These are phyloP conservation scores for Geosiphon pyriformis DNA, from an alignment of 192 early-diverging fungal species.

Conservation along the genomic window DNA sequence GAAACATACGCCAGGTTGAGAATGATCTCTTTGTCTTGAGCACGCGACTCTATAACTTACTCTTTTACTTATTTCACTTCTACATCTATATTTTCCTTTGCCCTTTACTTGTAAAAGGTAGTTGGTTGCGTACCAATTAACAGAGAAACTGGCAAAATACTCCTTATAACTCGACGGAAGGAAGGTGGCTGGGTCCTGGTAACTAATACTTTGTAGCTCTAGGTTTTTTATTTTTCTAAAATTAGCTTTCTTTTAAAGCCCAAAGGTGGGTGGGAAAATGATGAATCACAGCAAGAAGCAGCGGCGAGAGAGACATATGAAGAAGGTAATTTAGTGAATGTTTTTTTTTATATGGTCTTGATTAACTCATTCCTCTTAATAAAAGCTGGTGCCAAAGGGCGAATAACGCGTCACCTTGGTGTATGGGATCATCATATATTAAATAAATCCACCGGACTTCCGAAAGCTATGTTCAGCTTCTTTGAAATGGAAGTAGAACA, in stretches of 20 bases:
- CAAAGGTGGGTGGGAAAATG: conserved; percentile 62
- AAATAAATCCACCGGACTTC: conserved; percentile 34
- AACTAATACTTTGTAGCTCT: conserved; percentile 17
- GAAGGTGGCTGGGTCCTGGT: conserved; percentile 47
- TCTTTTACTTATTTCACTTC: not conserved
- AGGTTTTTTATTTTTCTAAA: too few species aligned
- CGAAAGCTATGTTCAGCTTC: conserved; percentile 42
- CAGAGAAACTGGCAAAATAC: conserved; percentile 34
- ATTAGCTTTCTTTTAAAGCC: conserved; percentile 29
- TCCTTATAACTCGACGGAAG: conserved; percentile 47
- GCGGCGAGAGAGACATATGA: conserved; percentile 60
- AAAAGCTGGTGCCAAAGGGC: conserved; percentile 48
- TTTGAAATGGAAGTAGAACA: conserved; percentile 53
- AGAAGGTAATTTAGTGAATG: conserved; percentile 36
- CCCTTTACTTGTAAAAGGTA: conserved; percentile 27
- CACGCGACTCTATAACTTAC: not conserved
- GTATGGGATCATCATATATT: conserved; percentile 40
- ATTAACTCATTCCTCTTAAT: not conserved
- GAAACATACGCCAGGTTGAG: conserved; percentile 13
- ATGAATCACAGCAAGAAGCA: conserved; percentile 51
- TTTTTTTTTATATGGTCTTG: too few species aligned
- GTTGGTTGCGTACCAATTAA: conserved; percentile 57
- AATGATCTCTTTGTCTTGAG: not conserved
- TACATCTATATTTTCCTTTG: not conserved
- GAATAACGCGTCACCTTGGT: conserved; percentile 44